Percentiles rank a stretch among this genome's conserved stretches.
These are phyloP conservation scores for Ceriops decandra DNA, from an alignment of 345 rosid species.

Conservation along the genomic window DNA sequence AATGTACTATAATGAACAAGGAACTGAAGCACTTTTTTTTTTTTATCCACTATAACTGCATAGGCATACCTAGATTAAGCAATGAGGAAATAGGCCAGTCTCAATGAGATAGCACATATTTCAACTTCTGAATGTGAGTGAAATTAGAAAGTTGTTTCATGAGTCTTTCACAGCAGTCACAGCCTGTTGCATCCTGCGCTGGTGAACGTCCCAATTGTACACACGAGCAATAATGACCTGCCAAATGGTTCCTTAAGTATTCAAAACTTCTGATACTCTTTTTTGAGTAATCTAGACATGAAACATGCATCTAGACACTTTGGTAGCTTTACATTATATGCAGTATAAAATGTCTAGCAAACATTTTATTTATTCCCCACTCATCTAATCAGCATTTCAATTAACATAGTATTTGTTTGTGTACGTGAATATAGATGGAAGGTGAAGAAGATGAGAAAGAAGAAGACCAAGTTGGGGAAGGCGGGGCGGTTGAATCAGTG, in stretches of 20 bases:
- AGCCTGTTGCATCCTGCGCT: constrained; percentile 63
- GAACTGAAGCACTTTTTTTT: constrained; percentile 5
- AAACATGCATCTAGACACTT: background rate
- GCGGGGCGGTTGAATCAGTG: too few species aligned
- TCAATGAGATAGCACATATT: background rate
- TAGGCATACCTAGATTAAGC: constrained; percentile 10
- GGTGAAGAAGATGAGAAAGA: too few species aligned
- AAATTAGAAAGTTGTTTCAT: constrained; percentile 21
- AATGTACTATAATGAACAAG: background rate
- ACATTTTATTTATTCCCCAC: too few species aligned
- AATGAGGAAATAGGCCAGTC: constrained; percentile 17
- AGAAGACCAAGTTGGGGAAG: too few species aligned
- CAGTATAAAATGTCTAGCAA: too few species aligned
- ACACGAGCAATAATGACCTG: constrained; percentile 89
- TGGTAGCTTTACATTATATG: background rate
- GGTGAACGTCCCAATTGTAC: constrained; percentile 92
- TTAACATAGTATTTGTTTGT: background rate
- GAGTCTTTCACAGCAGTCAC: constrained; percentile 36
- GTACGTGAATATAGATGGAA: too few species aligned
- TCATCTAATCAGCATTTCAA: constrained; percentile 2
- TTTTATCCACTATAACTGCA: constrained; percentile 1
- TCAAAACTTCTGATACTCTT: background rate
- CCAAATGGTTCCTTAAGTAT: constrained; percentile 1
- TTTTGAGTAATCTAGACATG: background rate
- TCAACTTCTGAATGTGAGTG: constrained; percentile 2